Conservation (phyloP, 139 green algal species). For the Penium margaritaceum region DNA sequence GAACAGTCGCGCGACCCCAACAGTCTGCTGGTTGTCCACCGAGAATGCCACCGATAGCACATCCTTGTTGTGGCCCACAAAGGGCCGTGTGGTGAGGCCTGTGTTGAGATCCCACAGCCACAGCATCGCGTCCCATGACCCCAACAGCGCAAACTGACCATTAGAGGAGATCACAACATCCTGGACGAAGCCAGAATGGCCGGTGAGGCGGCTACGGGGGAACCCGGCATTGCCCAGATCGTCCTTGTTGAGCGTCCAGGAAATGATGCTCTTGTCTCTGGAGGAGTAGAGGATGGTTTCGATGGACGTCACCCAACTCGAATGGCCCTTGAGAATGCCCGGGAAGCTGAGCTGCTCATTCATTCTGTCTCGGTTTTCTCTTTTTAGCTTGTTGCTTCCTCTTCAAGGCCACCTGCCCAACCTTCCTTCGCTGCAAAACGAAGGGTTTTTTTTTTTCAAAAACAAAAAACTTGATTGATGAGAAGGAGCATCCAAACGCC, state of each 20-base stretch:
- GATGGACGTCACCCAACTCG: slow-evolving; percentile 76
- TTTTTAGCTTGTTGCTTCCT: no score
- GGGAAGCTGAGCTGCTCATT: no score
- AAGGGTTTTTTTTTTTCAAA: no score
- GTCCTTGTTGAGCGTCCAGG: slow-evolving; percentile 80
- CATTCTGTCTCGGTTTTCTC: no score
- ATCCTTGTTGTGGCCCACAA: slow-evolving; percentile 97
- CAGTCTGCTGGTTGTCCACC: slow-evolving; percentile 99
- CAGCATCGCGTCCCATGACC: slow-evolving; percentile 95
- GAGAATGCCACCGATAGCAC: slow-evolving; percentile 97
- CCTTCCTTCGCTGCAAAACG: no score
- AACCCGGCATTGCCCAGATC: slow-evolving; percentile 72
- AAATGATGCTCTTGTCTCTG: slow-evolving; percentile 89
- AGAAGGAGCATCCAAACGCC: no score
- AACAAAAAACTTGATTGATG: no score
- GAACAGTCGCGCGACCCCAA: slow-evolving; percentile 66
- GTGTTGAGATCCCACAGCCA: slow-evolving; percentile 97
- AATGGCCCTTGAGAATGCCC: slow-evolving; percentile 58
- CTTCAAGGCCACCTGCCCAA: no score
- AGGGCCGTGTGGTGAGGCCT: slow-evolving; percentile 89
- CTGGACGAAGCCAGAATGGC: slow-evolving; percentile 91
- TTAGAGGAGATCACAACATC: slow-evolving; percentile 98
- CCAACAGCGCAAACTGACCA: slow-evolving; percentile 94
- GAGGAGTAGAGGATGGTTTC: slow-evolving; percentile 86
- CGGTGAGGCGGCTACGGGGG: slow-evolving; percentile 64